Conservation (phyloP, 768 basidiomycete genomes). For the Cystofilobasidium ferigula region DNA sequence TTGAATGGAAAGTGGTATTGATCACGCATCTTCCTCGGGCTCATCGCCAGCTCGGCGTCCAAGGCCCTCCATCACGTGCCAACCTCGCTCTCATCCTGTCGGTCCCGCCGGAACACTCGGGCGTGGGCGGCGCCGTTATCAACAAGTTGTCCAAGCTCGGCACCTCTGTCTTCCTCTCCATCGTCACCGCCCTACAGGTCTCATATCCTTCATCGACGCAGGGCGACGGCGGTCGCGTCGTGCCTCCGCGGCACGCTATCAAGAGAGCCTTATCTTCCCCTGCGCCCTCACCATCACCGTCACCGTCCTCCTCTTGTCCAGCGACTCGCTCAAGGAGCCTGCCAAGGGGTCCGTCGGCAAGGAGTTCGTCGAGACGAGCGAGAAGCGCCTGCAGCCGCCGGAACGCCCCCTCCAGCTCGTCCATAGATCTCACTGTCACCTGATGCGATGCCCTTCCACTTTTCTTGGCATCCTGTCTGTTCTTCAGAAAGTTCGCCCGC, state of each 20-base stretch:
- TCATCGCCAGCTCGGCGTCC: background rate
- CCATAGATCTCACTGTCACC: too few species aligned
- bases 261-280: background rate
- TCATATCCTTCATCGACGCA: background rate
- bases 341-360: background rate
- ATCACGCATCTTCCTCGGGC: conserved; percentile 2
- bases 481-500: too few species aligned
- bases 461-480: too few species aligned
- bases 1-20: background rate
- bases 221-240: background rate
- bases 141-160: background rate
- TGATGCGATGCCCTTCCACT: too few species aligned
- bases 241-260: background rate
- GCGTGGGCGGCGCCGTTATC: conserved; percentile 3
- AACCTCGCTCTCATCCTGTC: background rate
- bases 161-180: background rate
- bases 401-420: too few species aligned
- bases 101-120: conserved; percentile 4
- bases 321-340: background rate
- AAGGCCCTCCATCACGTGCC: background rate
- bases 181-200: background rate
- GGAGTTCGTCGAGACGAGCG: background rate
- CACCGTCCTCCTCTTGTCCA: background rate
- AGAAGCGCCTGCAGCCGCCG: too few species aligned
- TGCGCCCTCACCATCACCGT: background rate